phyloP scores from a whole-genome alignment of 495 filamentous ascomycete species.

The Penicillium silybi region DNA sequence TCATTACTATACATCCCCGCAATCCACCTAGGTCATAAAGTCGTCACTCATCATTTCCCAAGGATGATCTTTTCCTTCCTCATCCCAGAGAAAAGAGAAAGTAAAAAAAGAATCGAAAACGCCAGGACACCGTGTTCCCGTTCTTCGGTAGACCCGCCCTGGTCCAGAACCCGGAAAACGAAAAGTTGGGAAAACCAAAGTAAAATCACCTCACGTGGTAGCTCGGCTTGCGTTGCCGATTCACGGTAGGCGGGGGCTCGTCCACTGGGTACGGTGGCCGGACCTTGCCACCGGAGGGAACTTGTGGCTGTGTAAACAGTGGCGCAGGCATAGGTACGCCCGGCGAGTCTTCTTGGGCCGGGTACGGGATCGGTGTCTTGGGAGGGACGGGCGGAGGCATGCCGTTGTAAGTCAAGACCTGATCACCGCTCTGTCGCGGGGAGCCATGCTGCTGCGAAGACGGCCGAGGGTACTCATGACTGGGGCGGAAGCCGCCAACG shows the following conservation, averaged over 20 bases:
- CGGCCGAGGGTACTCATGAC: slow-evolving; percentile 31
- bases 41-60: slow-evolving; percentile 20
- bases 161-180: slow-evolving; percentile 11
- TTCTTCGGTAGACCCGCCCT: slow-evolving; percentile 2
- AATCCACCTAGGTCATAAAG: slow-evolving; percentile 10
- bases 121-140: slow-evolving; percentile 13
- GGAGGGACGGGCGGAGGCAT: slow-evolving; percentile 77
- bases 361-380: slow-evolving; percentile 72
- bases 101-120: background rate
- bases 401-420: slow-evolving; percentile 32
- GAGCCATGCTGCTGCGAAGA: slow-evolving; percentile 38
- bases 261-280: slow-evolving; percentile 76
- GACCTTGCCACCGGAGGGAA: slow-evolving; percentile 23
- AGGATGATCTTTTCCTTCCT: background rate
- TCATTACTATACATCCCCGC: slow-evolving; percentile 9
- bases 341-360: slow-evolving; percentile 28
- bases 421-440: slow-evolving; percentile 44
- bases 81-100: background rate
- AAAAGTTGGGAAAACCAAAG: background rate
- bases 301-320: slow-evolving; percentile 16
- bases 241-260: slow-evolving; percentile 77
- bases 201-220: slow-evolving; percentile 53
- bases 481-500: slow-evolving; percentile 29
- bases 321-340: slow-evolving; percentile 36
- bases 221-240: slow-evolving; percentile 81